Conservation (phyloP, 2,329 filamentous ascomycete genomes). For the Bimuria novae-zelandiae region DNA sequence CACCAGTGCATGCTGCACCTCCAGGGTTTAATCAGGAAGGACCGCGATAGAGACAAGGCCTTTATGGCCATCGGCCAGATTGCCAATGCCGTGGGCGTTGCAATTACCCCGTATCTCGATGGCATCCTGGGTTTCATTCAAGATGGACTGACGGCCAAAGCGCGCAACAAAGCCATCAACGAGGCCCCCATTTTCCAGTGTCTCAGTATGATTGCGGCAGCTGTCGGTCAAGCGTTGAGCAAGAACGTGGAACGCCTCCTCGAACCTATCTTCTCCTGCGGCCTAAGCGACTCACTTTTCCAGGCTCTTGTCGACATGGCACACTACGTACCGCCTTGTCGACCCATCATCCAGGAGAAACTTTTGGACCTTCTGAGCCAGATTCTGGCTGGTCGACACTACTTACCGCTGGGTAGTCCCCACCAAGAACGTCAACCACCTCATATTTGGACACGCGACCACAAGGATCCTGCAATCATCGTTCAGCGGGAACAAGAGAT, state of each 20-base stretch:
- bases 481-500: slow-evolving; percentile 84
- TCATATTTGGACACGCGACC: slow-evolving; percentile 84
- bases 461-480: slow-evolving; percentile 79
- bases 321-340: slow-evolving; percentile 95
- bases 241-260: slow-evolving; percentile 97
- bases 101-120: slow-evolving; percentile 93
- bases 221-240: slow-evolving; percentile 93
- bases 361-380: slow-evolving; percentile 93
- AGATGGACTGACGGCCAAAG: slow-evolving; percentile 84
- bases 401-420: slow-evolving; percentile 89
- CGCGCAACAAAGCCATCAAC: slow-evolving; percentile 63
- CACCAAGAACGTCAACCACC: slow-evolving; percentile 81
- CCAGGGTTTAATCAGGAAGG: slow-evolving; percentile 89
- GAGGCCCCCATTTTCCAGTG: slow-evolving; percentile 90
- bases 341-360: slow-evolving; percentile 89
- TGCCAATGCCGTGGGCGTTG: slow-evolving; percentile 92
- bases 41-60: slow-evolving; percentile 86
- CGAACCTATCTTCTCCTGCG: slow-evolving; percentile 96
- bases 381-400: slow-evolving; percentile 89
- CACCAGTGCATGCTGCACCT: slow-evolving; percentile 98
- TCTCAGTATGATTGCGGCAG: slow-evolving; percentile 93
- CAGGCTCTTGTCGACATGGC: slow-evolving; percentile 98
- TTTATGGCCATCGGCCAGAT: slow-evolving; percentile 97
- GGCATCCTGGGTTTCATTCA: slow-evolving; percentile 91
- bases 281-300: slow-evolving; percentile 88